Evolutionary conservation across 441 rosid genomes (phyloP).

Genomic region (Brassica balearica): DNA sequence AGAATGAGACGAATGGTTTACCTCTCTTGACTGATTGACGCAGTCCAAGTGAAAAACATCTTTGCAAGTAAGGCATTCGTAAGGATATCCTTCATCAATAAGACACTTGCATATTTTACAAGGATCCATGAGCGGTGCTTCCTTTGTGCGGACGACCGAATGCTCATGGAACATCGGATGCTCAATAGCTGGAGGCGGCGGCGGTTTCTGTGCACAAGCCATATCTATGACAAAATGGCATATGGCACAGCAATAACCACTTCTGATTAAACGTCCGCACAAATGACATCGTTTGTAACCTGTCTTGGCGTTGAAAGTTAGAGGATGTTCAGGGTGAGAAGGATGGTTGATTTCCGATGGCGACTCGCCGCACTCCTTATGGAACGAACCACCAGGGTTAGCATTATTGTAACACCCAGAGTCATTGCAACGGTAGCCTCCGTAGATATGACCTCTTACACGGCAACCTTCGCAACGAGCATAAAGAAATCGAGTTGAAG

Average conservation of each 20-base stretch:
- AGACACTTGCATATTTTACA: not conserved
- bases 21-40: not conserved
- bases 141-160: not conserved
- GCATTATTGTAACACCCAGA: not conserved
- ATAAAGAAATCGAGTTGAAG: not conserved
- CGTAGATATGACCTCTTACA: not conserved
- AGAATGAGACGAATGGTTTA: constrained; percentile 1
- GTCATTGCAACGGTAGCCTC: constrained; percentile 9
- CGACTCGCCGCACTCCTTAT: constrained; percentile 5
- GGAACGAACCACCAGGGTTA: not conserved
- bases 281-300: not conserved
- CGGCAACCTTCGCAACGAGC: not conserved
- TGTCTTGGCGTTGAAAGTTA: not conserved
- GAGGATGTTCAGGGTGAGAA: not conserved
- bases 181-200: constrained; percentile 6
- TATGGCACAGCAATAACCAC: not conserved
- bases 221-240: not conserved
- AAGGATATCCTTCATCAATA: not conserved
- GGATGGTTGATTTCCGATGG: constrained; percentile 1
- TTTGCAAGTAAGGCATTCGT: not conserved
- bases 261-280: not conserved
- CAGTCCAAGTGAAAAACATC: constrained; percentile 3
- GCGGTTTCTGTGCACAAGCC: not conserved
- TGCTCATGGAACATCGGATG: constrained; percentile 15
- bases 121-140: not conserved